Base-by-base conservation (phyloP, 345 rosid species). In the Hibiscus trionum region DNA sequence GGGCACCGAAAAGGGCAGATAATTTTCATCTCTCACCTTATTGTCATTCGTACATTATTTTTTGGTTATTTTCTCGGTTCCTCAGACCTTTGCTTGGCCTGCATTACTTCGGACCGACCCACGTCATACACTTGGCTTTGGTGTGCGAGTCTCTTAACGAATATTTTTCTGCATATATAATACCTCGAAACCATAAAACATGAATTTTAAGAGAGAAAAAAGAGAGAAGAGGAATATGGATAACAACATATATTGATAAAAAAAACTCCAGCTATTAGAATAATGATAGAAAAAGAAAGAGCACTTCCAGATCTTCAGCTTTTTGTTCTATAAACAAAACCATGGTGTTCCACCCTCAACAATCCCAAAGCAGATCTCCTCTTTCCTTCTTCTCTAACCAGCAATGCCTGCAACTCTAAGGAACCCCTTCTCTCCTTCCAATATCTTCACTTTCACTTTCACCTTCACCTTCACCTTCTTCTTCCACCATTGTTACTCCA, bases 271-370 rank as follows among this genome's bases (percentile, higher is more conserved):
- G 37, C 73, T 56, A 49, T 59, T 47, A 77, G 27, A 7, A 58
- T 59, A 71, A 74, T 75, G 65, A 72, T 73, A 70, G 68, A 70
- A 61, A 77, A 61, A 75, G 52, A 79, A 70, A 67, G 86, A 75
- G 68, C 64, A 80, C 80, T 79, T 88, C 92, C 84, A 82, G 91
- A 89, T 85, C 89, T 87, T 86, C 83, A 65, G 73, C 81, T 82
- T 56, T 80, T 81, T 83, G 81, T 86, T 82, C 82, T 87, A 88
- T 86, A 89, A 86, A 86, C 87, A 82, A 86, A 91, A 86, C 11
- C 91, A 85, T 91, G 90, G 91, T 87, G 83, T 86, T 90, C 84
- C 86, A 53, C 83, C 80, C 88, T 87, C 83, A 70, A 79, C 90
- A 83, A 86, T 86, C 90, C 90, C 87, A 82, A 86, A 76, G 75